Evolutionary conservation across 2,329 filamentous ascomycete species (phyloP), one percentile per base, ranked within the genome.

Genomic region (Trichoderma cornu-damae): DNA sequence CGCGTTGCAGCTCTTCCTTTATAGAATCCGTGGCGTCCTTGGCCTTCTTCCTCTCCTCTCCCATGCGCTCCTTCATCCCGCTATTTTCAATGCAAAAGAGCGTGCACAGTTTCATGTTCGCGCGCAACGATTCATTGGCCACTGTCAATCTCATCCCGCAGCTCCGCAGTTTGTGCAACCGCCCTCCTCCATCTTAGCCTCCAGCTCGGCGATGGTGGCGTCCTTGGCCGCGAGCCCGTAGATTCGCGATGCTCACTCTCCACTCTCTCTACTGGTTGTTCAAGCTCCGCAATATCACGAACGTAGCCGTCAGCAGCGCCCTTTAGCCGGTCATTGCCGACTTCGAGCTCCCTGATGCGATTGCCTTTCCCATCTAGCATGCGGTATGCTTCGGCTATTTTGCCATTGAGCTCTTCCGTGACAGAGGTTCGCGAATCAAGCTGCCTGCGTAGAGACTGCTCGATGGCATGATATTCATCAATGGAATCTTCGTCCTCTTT

Each of bases 391-490:
- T 68, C 68, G 22, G 58, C 54, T 16, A 81, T 69, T 52, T 81
- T 75, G 0, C 63, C 66, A n/a, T 69, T 70, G 24, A 84, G 67
- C 0, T 67, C 69, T 30, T 81, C 77, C 73, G 80, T 79, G 16
- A 75, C 78, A 0, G 74, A 73, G 0, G 82, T 78, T 0, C 81
- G 74, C 0, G 79, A 75, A 8, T 74, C 72, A 3, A 86, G 77
- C 63, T 86, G 82, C 61, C 81, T 76, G 1, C 82, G 76, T 11
- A 86, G 72, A 0, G 77, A 79, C 0, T 73, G 68, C 69, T 85
- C 82, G 5, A 80, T 75, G 20, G 75, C 75, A 64, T 82, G 81
- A 67, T 84, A 83, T 68, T 85, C 80, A 65, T 85, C 82, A 32
- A 86, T 79, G 26, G 72, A 68, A n/a, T 74, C 74, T 47, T 84